These are phyloP conservation scores for Papiliotrema fonsecae DNA, from an alignment of 1,284 basidiomycete genomes.

Conservation along the genomic window DNA sequence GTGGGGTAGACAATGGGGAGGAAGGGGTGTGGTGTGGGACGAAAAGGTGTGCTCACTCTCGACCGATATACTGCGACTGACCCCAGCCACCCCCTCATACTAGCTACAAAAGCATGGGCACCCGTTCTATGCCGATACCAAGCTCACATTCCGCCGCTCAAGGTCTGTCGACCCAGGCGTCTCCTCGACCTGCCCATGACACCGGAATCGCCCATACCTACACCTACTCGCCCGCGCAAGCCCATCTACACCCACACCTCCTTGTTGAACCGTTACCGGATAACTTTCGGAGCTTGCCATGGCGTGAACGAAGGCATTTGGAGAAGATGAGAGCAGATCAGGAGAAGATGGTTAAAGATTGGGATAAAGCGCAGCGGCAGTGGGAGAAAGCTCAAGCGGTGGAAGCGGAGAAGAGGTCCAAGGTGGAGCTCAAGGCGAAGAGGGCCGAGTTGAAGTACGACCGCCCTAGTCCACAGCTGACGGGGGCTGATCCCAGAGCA, in stretches of 20 bases:
- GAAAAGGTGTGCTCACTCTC: constrained; percentile 2
- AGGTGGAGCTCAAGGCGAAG: constrained; percentile 8
- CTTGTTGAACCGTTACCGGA: background rate
- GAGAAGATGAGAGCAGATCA: constrained; percentile 8
- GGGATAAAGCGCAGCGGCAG: constrained; percentile 10
- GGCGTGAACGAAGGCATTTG: constrained; percentile 2
- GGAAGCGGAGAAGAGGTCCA: constrained; percentile 8
- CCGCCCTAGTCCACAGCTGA: background rate
- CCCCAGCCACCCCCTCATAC: background rate
- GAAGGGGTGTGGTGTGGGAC: background rate
- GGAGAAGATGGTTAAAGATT: constrained; percentile 10
- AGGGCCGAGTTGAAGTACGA: constrained; percentile 12
- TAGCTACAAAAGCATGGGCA: background rate
- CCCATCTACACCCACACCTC: background rate
- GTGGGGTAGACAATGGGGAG: background rate
- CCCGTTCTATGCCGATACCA: background rate
- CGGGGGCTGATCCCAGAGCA: constrained; percentile 1
- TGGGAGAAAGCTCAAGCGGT: constrained; percentile 9
- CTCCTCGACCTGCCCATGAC: background rate
- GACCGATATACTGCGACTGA: background rate
- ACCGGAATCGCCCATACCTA: background rate
- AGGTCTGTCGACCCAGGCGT: background rate
- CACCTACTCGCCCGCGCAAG: background rate
- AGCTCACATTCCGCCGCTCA: constrained; percentile 7
- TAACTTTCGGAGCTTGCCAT: background rate